Conservation (phyloP, 257 asterid species). For the Ilex aquifolium region DNA sequence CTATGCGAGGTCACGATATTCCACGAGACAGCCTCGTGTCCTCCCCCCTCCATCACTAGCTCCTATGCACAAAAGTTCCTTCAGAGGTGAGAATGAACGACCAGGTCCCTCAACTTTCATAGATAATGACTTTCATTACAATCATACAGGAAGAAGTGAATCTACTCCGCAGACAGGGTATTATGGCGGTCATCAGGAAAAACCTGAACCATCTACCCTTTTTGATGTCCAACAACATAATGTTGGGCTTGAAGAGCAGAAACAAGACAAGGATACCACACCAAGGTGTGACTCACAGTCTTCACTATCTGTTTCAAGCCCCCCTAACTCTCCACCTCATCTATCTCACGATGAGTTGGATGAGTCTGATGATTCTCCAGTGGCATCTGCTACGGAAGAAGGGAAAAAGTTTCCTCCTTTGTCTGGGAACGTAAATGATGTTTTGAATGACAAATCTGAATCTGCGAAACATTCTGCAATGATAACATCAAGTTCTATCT, state of each 20-base stretch:
- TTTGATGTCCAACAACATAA: conserved; percentile 40
- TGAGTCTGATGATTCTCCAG: conserved; percentile 67
- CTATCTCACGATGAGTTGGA: conserved; percentile 94
- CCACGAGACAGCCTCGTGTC: conserved; percentile 91
- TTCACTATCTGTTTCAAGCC: conserved; percentile 93
- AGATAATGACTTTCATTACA: conserved; percentile 31
- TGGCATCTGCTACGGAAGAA: conserved; percentile 39
- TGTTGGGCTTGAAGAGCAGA: conserved; percentile 37
- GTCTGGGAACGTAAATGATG: conserved; percentile 33
- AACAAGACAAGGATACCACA: conserved; percentile 26
- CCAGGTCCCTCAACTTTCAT: conserved; percentile 43
- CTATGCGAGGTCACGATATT: conserved; percentile 77
- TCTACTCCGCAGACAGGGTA: conserved; percentile 36
- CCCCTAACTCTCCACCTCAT: conserved; percentile 91
- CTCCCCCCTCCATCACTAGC: conserved; percentile 82
- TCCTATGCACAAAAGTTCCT: conserved; percentile 51
- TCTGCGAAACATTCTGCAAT: conserved; percentile 29
- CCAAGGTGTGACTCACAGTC: conserved; percentile 89
- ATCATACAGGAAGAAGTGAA: conserved; percentile 39
- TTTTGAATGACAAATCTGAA: conserved; percentile 27
- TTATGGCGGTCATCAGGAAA: conserved; percentile 47
- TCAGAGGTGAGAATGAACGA: conserved; percentile 35
- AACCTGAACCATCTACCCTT: conserved; percentile 35
- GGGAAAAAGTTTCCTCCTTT: conserved; percentile 26
- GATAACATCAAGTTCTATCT: conserved; percentile 40